Base-by-base conservation (phyloP, 192 early-diverging fungal species). In the Diversispora epigaea region DNA sequence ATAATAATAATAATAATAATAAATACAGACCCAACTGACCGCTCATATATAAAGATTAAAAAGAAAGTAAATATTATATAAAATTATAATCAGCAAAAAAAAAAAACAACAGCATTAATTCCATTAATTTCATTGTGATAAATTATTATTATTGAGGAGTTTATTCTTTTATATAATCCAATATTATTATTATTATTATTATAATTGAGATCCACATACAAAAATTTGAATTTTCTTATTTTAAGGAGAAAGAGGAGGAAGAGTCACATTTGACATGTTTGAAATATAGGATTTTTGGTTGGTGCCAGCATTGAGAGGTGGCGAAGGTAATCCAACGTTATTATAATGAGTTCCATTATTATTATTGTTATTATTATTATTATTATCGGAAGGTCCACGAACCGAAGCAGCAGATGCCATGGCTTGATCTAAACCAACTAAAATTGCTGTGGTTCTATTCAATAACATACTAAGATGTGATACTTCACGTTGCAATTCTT, bases 401-500 rank as follows among this genome's bases (percentile, higher is more conserved):
- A n/a, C 19, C 7, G 40, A 32, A 12, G 19, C 21, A 19, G 66
- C 46, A 4, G 79, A 74, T 14, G 79, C 84, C 72, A 86, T 78
- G 4, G 82, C 84, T 47, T 86, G 77, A 68, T 89, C 86, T 3
- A 89, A 77, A 9, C 82, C 84, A 76, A 78, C 79, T 19, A 89
- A 72, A 19, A 89, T 83, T 11, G 86, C 87, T 19, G 86, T 83
- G 5, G 87, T 85, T 47, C 82, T 78, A 32, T 76, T 84, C 6
- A 89, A 65, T 11, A 89, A 63, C 77, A 80, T 82, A 12, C 81
- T 84, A 8, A 89, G 57, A 77, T 86, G 80, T 4, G 82, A 76
- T 11, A 89, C 86, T 73, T 89, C 84, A 12, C 84, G 76, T 57
- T 86, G 84, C 41, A 89, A 52, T 54, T 89, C 86, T 65, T 87